Base-by-base conservation (phyloP, 371 early-diverging fungal genomes). In the Capillidium heterosporum region DNA sequence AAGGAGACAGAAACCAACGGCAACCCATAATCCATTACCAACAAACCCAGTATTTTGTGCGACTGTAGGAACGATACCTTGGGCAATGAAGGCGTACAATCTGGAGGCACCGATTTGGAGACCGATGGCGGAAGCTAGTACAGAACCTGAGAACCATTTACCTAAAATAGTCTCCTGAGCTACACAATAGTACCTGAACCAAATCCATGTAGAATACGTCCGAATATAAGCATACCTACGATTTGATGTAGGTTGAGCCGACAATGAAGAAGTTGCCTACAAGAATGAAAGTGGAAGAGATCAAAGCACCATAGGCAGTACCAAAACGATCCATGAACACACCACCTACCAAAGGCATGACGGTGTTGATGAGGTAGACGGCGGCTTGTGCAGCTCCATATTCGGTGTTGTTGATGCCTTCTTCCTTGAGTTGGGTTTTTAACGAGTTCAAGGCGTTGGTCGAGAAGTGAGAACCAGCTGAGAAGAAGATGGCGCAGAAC, bases 81-180 rank as follows among this genome's bases (percentile, higher is more conserved):
- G 73, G 24, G 72, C 74, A n/a, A 77, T 53, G 46, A 74, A 74
- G 19, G 68, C 65, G 15, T 73, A 62, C 0, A 76, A 59, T 28
- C 74, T 69, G 56, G 74, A 71, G 57, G 71, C 66, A 17, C 73
- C 71, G 8, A 77, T 67, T 50, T 76, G 78, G 27, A 75, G 58
- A 58, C 74, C 71, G 41, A 73, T 66, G 24, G 65, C 67, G 23
- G 68, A 44, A 5, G 69, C 63, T 2, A 71, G 57, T 43, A 64
- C 62, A 29, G 50, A 59, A 3, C 69, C 67, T 51, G 75, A 66
- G 60, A 77, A 77, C 78, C 78, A 77, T 54, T 75, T 72, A 0
- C 72, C 67, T 1, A 77, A 59, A 0, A 77, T 65, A 5, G 75
- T 71, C 62, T 77, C 75, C 63, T 77, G 78, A 66, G 72, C 71